These are phyloP conservation scores for Xylaria longipes DNA, from an alignment of 495 filamentous ascomycete species.

Conservation along the genomic window DNA sequence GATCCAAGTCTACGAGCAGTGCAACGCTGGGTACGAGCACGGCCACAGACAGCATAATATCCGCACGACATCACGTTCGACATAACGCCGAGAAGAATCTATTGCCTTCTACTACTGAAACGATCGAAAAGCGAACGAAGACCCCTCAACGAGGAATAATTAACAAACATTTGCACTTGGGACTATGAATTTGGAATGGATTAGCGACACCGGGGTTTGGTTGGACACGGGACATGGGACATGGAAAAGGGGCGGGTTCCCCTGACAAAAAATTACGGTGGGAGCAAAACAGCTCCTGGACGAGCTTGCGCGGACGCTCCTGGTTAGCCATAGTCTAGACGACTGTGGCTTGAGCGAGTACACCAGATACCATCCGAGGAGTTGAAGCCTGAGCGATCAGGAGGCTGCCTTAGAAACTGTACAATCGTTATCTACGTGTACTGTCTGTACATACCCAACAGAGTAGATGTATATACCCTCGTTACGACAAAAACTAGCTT, in stretches of 20 bases:
- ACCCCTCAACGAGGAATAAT: conserved; percentile 6
- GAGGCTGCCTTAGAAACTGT: conserved; percentile 16
- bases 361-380: conserved; percentile 9
- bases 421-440: conserved; percentile 8
- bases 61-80: conserved; percentile 14
- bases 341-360: conserved; percentile 17
- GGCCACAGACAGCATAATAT: conserved; percentile 40
- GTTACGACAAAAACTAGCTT: not conserved
- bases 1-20: conserved; percentile 65
- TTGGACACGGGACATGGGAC: not conserved
- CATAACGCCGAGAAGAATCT: conserved; percentile 17
- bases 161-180: conserved; percentile 1
- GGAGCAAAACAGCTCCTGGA: not conserved
- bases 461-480: conserved; percentile 8
- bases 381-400: not conserved
- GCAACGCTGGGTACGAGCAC: conserved; percentile 57
- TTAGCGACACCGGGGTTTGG: not conserved
- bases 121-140: conserved; percentile 9
- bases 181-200: conserved; percentile 7
- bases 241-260: conserved; percentile 8
- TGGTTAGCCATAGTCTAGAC: conserved; percentile 23
- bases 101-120: not conserved
- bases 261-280: conserved; percentile 1
- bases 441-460: conserved; percentile 21
- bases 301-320: conserved; percentile 12